These are phyloP conservation scores for Coelastrella sp. DNA, from an alignment of 139 green algal species.

Conservation along the genomic window DNA sequence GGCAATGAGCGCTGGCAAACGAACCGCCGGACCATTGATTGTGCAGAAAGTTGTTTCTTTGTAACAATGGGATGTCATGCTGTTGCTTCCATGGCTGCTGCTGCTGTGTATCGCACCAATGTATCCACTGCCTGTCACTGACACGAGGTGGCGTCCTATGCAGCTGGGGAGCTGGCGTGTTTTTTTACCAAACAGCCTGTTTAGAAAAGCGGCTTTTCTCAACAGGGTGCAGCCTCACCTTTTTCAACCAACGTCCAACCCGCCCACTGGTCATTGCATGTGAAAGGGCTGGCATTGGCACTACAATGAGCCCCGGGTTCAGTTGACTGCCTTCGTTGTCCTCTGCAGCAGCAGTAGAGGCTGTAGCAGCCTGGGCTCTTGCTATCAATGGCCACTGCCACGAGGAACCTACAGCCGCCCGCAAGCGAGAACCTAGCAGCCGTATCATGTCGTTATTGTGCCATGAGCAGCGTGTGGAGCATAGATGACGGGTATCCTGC, in stretches of 20 bases:
- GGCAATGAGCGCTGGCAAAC: no score
- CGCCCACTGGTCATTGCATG: constrained; percentile 10
- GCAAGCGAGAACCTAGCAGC: background rate
- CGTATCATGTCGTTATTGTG: no score
- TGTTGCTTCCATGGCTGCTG: background rate
- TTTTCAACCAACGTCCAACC: constrained; percentile 16
- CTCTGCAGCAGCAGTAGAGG: background rate
- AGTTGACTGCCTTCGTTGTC: background rate
- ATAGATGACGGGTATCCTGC: no score
- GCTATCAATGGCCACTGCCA: background rate
- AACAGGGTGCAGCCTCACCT: background rate
- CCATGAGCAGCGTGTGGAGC: no score
- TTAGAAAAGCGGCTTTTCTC: no score
- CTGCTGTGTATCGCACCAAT: background rate
- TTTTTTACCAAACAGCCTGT: no score
- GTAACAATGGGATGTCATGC: no score
- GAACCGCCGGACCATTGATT: no score
- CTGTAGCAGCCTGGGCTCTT: background rate
- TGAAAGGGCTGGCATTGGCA: constrained; percentile 37
- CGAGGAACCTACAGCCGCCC: background rate
- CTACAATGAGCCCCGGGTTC: background rate
- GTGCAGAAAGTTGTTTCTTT: no score
- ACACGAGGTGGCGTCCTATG: no score
- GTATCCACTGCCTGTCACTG: background rate
- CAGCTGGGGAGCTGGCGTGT: no score